These are phyloP conservation scores for Salvia splendens DNA, from an alignment of 257 asterid genomes.

Conservation along the genomic window DNA sequence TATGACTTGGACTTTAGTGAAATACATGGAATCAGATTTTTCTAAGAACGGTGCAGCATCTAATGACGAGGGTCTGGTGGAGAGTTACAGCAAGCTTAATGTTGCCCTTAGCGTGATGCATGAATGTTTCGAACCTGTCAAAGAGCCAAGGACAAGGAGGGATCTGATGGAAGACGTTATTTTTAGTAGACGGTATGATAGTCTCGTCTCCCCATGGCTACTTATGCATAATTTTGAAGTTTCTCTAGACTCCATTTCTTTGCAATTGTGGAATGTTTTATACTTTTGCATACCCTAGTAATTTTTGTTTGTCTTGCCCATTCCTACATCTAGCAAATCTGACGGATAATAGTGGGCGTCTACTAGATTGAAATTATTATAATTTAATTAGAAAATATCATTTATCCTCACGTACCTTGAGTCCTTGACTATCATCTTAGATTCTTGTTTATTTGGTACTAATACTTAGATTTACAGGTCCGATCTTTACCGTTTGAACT, in stretches of 20 bases:
- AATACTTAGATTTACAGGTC: conserved; percentile 59
- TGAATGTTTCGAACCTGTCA: conserved; percentile 82
- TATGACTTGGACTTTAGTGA: conserved; percentile 73
- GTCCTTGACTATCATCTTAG: neutral
- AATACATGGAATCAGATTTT: conserved; percentile 45
- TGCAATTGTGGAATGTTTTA: neutral
- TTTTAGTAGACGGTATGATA: conserved; percentile 61
- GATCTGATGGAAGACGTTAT: conserved; percentile 89
- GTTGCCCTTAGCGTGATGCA: conserved; percentile 86
- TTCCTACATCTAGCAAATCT: neutral
- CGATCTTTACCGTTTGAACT: conserved; percentile 71
- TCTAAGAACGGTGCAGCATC: conserved; percentile 29
- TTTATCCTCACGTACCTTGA: neutral
- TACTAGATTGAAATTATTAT: neutral
- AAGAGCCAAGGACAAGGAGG: conserved; percentile 65
- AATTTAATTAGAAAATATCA: neutral
- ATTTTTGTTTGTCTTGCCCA: neutral
- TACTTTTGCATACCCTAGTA: conserved; percentile 1
- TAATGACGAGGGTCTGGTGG: conserved; percentile 44
- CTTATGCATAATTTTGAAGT: neutral
- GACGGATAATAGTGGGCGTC: conserved; percentile 10
- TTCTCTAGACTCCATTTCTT: neutral
- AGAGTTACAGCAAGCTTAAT: conserved; percentile 66
- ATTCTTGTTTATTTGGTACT: neutral
- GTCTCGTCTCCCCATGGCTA: neutral